Evolutionary conservation across 495 filamentous ascomycete species (phyloP).

Genomic region (Daldinia childiae): DNA sequence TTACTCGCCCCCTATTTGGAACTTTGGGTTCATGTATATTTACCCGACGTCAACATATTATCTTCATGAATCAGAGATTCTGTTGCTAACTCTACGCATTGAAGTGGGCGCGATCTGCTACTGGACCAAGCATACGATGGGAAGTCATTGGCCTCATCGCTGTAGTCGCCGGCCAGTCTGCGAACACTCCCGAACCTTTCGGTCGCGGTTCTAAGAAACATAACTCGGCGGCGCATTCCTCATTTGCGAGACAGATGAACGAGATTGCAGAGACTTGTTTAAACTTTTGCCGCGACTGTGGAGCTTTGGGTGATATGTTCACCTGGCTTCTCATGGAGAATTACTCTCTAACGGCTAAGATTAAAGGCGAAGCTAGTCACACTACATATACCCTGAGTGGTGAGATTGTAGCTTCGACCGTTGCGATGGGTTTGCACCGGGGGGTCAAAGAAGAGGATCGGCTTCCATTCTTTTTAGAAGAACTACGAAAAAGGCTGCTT

Average conservation of each 20-base stretch:
- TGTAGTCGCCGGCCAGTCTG: constrained; percentile 42
- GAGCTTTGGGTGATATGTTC: constrained; percentile 42
- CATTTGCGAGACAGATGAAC: constrained; percentile 40
- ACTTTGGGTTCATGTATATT: neutral
- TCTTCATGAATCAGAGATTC: neutral
- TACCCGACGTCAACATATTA: neutral
- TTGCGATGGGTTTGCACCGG: constrained; percentile 45
- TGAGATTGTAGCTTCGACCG: constrained; percentile 35
- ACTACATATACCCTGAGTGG: constrained; percentile 41
- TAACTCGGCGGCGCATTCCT: constrained; percentile 29
- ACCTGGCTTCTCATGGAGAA: constrained; percentile 47
- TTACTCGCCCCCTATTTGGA: neutral
- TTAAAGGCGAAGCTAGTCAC: constrained; percentile 45
- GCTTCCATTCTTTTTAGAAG: constrained; percentile 44
- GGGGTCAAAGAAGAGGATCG: constrained; percentile 38
- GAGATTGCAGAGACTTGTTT: constrained; percentile 45
- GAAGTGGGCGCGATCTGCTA: constrained; percentile 41
- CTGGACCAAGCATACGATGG: constrained; percentile 47
- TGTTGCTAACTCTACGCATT: neutral
- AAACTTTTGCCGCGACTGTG: constrained; percentile 45
- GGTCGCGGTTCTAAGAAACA: constrained; percentile 36
- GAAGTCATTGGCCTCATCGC: constrained; percentile 49
- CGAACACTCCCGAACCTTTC: constrained; percentile 38
- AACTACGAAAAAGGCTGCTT: constrained; percentile 37
- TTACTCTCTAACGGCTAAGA: constrained; percentile 25